A percentile compares a stretch with the other conserved stretches of the same genome.
Conservation (phyloP, 2,329 filamentous ascomycete genomes). For the Ophiosphaerella herpotricha region DNA sequence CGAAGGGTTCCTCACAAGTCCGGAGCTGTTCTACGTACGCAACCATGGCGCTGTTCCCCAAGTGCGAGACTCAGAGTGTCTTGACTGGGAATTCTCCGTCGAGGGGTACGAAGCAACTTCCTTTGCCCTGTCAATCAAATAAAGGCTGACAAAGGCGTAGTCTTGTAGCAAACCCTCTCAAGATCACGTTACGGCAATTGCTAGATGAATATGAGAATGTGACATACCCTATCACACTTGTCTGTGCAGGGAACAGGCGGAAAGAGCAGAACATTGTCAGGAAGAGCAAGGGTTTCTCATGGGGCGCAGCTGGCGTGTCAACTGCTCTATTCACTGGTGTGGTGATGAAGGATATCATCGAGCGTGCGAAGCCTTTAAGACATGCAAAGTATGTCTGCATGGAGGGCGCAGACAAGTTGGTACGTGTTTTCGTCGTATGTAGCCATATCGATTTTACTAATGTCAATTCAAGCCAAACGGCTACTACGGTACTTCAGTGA, state of each 20-base stretch:
- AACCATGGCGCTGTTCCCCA: conserved; percentile 86
- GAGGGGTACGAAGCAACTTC: conserved; percentile 62
- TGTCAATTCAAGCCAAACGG: conserved; percentile 69
- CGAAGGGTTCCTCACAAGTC: conserved; percentile 82
- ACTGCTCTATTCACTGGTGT: conserved; percentile 89
- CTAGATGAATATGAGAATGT: conserved; percentile 76
- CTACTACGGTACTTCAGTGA: conserved; percentile 84
- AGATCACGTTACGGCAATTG: conserved; percentile 72
- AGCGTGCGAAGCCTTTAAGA: conserved; percentile 67
- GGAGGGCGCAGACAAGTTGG: conserved; percentile 83
- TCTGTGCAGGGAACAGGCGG: conserved; percentile 87
- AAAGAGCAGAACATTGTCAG: conserved; percentile 92
- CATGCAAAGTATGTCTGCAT: conserved; percentile 85
- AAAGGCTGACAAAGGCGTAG: conserved; percentile 34
- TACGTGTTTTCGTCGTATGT: conserved; percentile 30
- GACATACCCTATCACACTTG: conserved; percentile 84
- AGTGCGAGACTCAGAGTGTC: conserved; percentile 72
- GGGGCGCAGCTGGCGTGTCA: conserved; percentile 85
- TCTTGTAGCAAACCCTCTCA: conserved; percentile 78
- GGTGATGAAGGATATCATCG: conserved; percentile 72
- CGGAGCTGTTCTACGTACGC: conserved; percentile 87
- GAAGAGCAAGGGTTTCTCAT: conserved; percentile 93
- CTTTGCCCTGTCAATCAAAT: neutral
- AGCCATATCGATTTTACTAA: conserved; percentile 12
- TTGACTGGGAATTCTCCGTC: conserved; percentile 80